Evolutionary conservation across 805 yeast genomes (phyloP).

Genomic region (Suhomyces pyralidae): DNA sequence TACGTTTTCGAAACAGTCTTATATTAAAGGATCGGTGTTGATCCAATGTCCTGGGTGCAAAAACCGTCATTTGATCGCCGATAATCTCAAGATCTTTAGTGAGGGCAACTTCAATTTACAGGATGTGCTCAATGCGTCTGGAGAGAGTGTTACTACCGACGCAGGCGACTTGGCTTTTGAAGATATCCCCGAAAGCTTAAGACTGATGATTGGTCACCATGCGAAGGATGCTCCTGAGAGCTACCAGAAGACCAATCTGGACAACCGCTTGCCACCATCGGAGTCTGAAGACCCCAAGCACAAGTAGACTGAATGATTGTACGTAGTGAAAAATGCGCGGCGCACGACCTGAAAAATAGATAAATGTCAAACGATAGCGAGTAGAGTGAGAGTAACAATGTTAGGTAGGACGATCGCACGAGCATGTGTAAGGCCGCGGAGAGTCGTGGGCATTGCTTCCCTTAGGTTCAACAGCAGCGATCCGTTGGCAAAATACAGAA

Average conservation of each 20-base stretch:
- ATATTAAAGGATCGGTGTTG: slow-evolving; percentile 78
- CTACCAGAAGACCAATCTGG: slow-evolving; percentile 14
- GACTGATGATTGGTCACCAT: slow-evolving; percentile 53
- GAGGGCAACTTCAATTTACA: slow-evolving; percentile 75
- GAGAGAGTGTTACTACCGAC: slow-evolving; percentile 65
- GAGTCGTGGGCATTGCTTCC: background rate
- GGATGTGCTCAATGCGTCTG: slow-evolving; percentile 71
- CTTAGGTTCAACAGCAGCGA: slow-evolving; percentile 5
- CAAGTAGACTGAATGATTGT: background rate
- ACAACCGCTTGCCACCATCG: background rate
- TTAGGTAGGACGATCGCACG: background rate
- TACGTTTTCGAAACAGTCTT: slow-evolving; percentile 89
- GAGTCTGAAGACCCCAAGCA: background rate
- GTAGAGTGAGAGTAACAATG: background rate
- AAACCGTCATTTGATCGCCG: slow-evolving; percentile 87
- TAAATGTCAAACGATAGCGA: background rate
- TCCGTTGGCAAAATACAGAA: slow-evolving; percentile 20
- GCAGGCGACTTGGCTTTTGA: slow-evolving; percentile 69
- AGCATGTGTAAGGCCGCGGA: background rate
- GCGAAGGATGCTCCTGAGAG: slow-evolving; percentile 67
- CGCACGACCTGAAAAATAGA: slow-evolving; percentile 1
- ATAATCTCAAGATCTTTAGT: slow-evolving; percentile 64
- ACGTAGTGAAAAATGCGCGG: background rate
- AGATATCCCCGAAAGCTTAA: slow-evolving; percentile 59
- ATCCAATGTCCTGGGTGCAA: slow-evolving; percentile 92